A percentile compares a stretch with the other conserved stretches of the same genome.
Evolutionary conservation across 768 basidiomycete species (phyloP).

Genomic region (Lyophyllum atratum): DNA sequence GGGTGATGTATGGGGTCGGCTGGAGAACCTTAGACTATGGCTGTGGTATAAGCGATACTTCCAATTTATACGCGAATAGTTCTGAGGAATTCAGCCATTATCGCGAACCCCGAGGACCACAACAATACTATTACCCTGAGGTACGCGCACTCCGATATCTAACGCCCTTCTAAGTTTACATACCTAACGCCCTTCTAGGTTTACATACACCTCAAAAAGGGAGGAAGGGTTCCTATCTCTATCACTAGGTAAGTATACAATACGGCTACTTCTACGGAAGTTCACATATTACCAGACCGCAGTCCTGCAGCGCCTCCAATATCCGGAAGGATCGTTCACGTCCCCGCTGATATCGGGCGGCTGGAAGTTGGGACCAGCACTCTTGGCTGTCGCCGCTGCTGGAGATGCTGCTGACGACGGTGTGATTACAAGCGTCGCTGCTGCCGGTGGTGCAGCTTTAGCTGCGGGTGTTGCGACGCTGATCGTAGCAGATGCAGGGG

Average conservation of each 20-base stretch:
- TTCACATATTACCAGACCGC: background rate
- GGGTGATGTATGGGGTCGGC: no score
- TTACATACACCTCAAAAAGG: background rate
- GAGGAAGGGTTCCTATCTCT: background rate
- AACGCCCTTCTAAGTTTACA: background rate
- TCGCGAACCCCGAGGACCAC: no score
- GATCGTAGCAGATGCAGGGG: background rate
- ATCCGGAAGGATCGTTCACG: slow-evolving; percentile 30
- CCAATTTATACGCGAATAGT: no score
- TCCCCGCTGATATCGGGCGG: slow-evolving; percentile 30
- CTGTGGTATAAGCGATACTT: no score
- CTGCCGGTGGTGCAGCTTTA: background rate
- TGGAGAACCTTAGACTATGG: no score
- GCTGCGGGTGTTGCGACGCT: background rate
- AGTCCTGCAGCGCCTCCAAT: background rate
- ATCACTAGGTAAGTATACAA: background rate
- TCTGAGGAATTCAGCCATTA: no score
- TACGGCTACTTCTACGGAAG: background rate
- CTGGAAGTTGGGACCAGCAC: slow-evolving; percentile 16
- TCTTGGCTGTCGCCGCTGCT: slow-evolving; percentile 3
- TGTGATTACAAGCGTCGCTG: no score
- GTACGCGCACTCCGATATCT: background rate
- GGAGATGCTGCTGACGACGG: no score
- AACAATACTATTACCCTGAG: background rate
- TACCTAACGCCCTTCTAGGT: background rate